Evolutionary conservation across 148 eudicot genomes (phyloP), one percentile per base, ranked within the genome.

Genomic region (Agrostemma githago): DNA sequence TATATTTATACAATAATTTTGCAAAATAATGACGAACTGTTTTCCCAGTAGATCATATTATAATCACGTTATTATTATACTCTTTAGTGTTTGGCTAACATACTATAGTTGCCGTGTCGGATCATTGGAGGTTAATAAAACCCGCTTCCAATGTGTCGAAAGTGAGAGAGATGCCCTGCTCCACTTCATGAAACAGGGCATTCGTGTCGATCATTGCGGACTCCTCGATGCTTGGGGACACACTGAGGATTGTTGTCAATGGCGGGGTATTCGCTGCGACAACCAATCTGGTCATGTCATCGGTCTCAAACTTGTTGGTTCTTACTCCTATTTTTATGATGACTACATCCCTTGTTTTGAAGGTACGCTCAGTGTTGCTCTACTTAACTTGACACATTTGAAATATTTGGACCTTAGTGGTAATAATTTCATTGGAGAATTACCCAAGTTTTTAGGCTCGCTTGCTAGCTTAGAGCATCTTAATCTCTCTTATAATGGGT

Each of bases 181-280:
- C 8, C 54, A 48, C 14, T 48, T 48, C 2, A n/a, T n/a, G n/a
- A 48, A 48, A 48, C 54, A 48, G 54, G 54, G 8, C 54, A 48
- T 70, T 62, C 65, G 12, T 8, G 14, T 8, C 54, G 54, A 48
- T 3, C 0, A 8, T 48, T 48, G 12, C 14, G 54, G 54, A 14
- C 9, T 48, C 0, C 54, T 48, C 39, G 16, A 57, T 42, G 72
- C 75, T 41, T 77, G 80, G 80, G 26, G 8, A n/a, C 15, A 5
- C 16, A 14, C n/a, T 8, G 39, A 8, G 21, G 76, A 65, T 4
- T 77, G 80, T 44, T 77, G 80, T 58, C 72, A 64, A n/a, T 77
- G 76, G 80, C 38, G 15, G 3, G 76, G 75, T 2, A 63, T 77
- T 3, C 37, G 0, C 43, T 77, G 80, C 40, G 40, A 71, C 75